Evolutionary conservation across 768 basidiomycete species (phyloP), one percentile per base, ranked within the genome.

Genomic region (Lentinula boryana): DNA sequence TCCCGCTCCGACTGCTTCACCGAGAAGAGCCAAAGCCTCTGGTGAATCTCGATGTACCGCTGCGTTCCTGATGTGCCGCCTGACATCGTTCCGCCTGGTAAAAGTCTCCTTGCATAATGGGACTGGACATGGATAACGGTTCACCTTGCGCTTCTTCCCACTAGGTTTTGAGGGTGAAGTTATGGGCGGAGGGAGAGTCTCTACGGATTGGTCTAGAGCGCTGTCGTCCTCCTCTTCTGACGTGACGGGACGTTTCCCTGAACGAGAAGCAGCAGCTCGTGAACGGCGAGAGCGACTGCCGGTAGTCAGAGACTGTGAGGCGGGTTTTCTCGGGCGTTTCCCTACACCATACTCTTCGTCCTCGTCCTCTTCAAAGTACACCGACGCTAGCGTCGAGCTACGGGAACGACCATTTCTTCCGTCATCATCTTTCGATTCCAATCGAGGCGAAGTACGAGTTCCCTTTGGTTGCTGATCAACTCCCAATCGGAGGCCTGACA

Each of bases 61-160:
- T 56, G 62, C 62, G 35, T 63, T 63, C 44, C 50, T 59, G 10
- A 63, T 35, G 48, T 63, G 62, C 27, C 62, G 46, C 10, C 48
- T 59, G 15, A 64, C 64, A 52, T 64, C 64, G 40, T 64, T 64
- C 21, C 62, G 41, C n/a, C 64, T 31, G 13, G 64, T 64, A 56
- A 64, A 64, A 13, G 64, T 64, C 55, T 64, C 62, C 36, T 56
- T 64, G 54, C 64, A 64, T 33, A 46, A 55, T 27, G 53, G 57
- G 5, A 60, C 64, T 6, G 62, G 43, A 41, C 64, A 64, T 27
- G 61, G 49, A 50, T 58, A 64, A 9, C 64, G 57, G 18, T 61
- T 61, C 6, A 56, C 56, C 50, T 63, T 64, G 16, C 64, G 64
- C 50, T 62, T 63, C 62, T 64, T 64, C 7, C 54, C 50, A 9